Conservation (phyloP, 257 asterid genomes). For the Schizonepeta tenuifolia region DNA sequence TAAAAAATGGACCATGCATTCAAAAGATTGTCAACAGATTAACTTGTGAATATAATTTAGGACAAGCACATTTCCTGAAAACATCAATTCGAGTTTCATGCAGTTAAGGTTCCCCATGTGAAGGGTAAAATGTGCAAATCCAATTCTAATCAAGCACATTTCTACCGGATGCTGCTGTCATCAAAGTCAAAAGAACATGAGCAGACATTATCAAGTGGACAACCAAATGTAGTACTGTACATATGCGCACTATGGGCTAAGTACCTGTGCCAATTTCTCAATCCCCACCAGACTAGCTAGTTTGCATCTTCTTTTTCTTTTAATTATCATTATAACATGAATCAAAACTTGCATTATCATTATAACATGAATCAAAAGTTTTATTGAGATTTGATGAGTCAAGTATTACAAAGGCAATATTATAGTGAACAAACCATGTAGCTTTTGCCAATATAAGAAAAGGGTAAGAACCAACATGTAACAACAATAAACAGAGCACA, state of each 20-base stretch:
- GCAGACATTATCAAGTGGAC: background rate
- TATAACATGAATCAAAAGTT: background rate
- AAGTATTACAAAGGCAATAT: background rate
- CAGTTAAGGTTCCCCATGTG: background rate
- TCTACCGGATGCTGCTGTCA: slow-evolving; percentile 18
- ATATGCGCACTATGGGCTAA: slow-evolving; percentile 17
- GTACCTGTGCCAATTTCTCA: slow-evolving; percentile 16
- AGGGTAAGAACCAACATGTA: slow-evolving; percentile 25
- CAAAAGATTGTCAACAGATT: slow-evolving; percentile 14
- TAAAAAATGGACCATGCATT: background rate
- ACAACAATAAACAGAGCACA: slow-evolving; percentile 19
- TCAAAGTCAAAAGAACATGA: background rate
- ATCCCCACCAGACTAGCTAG: slow-evolving; percentile 22
- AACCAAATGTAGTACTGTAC: slow-evolving; percentile 4
- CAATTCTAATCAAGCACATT: slow-evolving; percentile 17
- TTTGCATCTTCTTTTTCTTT: background rate
- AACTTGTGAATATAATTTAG: slow-evolving; percentile 12
- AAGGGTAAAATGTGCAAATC: background rate
- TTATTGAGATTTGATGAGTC: background rate
- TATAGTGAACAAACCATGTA: background rate
- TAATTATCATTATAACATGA: too few relatives aligned
- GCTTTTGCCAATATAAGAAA: slow-evolving; percentile 17
- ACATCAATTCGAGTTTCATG: slow-evolving; percentile 3
- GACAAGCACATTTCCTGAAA: background rate
- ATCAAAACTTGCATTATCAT: too few relatives aligned